A percentile compares a stretch with the other conserved stretches of the same genome.
Conservation (phyloP, 2,329 filamentous ascomycete species). For the Fusarium guadeloupense region DNA sequence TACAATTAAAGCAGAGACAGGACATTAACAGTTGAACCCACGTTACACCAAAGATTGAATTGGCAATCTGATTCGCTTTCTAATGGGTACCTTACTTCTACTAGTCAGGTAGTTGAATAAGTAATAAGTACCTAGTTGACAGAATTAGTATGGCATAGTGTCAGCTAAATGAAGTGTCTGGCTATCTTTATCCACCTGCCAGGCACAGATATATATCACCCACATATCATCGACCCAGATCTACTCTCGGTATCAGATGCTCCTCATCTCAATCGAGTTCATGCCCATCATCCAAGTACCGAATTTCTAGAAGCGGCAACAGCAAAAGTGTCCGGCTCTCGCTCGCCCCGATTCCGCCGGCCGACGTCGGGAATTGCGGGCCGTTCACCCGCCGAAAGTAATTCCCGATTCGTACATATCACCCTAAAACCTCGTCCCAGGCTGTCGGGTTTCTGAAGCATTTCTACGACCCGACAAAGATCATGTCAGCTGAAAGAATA, state of each 20-base stretch:
- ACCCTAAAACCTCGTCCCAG: neutral
- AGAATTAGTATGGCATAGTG: too few relatives aligned
- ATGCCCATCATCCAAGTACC: conserved; percentile 9
- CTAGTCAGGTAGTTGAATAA: too few relatives aligned
- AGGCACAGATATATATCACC: too few relatives aligned
- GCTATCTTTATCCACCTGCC: too few relatives aligned
- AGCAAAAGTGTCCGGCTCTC: conserved; percentile 31
- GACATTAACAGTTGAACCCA: neutral
- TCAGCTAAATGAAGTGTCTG: too few relatives aligned
- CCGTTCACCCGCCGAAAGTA: conserved; percentile 28
- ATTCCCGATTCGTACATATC: neutral
- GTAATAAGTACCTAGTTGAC: too few relatives aligned
- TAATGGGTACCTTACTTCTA: too few relatives aligned
- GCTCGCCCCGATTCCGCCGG: conserved; percentile 31
- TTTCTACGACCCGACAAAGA: neutral
- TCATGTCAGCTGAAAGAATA: conserved; percentile 3
- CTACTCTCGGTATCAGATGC: conserved; percentile 7
- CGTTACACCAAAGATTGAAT: neutral
- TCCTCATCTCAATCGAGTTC: conserved; percentile 4
- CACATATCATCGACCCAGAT: neutral
- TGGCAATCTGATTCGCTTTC: neutral
- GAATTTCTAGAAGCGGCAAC: conserved; percentile 20
- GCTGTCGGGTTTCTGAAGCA: conserved; percentile 18
- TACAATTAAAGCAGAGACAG: neutral
- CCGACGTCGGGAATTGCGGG: conserved; percentile 32